A percentile compares a stretch with the other conserved stretches of the same genome.
Evolutionary conservation across 148 eudicot species (phyloP).

Genomic region (Rhododendron simsii): DNA sequence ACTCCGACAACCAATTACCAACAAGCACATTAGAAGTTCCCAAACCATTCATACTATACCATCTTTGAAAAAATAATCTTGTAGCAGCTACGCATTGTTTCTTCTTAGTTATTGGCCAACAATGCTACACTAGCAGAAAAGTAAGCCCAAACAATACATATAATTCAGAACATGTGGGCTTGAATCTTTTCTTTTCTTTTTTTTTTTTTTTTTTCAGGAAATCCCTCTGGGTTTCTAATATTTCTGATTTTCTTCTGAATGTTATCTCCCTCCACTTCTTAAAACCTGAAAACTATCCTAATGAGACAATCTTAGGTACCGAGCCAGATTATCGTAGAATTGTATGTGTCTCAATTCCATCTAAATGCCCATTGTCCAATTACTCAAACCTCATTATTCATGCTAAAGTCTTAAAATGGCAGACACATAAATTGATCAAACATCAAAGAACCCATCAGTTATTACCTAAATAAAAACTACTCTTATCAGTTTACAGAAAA

Average conservation of each 20-base stretch:
- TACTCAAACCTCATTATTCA: background rate
- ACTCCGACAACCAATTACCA: background rate
- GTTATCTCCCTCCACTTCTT: background rate
- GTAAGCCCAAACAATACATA: background rate
- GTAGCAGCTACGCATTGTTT: background rate
- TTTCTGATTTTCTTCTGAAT: background rate
- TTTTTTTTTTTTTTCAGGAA: background rate
- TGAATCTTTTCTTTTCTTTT: fast-evolving
- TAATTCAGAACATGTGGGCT: background rate
- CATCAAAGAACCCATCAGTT: background rate
- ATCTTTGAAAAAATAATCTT: background rate
- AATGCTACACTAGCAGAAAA: background rate
- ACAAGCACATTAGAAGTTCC: background rate
- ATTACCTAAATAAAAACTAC: background rate
- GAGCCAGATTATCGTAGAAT: background rate
- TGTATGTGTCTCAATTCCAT: background rate
- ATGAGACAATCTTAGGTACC: background rate
- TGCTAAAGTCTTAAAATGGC: background rate
- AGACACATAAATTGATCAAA: background rate
- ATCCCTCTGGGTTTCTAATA: background rate
- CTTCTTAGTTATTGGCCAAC: background rate
- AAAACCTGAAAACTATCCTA: background rate
- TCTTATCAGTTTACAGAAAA: background rate
- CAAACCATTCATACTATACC: background rate
- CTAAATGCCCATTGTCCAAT: background rate